These are phyloP conservation scores for Candida rishiriensis DNA, from an alignment of 805 yeast genomes.

Conservation along the genomic window DNA sequence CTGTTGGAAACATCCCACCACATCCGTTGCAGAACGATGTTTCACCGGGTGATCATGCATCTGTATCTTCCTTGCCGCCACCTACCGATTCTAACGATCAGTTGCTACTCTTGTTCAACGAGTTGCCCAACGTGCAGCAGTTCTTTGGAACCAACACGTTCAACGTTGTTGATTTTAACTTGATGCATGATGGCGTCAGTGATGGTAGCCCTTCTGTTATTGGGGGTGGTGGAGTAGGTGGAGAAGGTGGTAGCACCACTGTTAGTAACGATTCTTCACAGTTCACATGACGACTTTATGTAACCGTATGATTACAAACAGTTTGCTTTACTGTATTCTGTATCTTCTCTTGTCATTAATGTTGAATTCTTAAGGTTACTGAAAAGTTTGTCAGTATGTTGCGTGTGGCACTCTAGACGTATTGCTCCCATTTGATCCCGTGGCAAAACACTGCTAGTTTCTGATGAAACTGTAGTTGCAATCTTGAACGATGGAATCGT, in stretches of 20 bases:
- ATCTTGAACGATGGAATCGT: too few relatives aligned
- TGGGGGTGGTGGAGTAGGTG: not conserved
- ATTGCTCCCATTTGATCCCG: too few relatives aligned
- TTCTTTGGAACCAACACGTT: slow-evolving; percentile 7
- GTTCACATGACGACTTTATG: not conserved
- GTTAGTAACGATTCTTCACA: not conserved
- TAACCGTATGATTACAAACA: not conserved
- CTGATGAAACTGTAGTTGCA: too few relatives aligned
- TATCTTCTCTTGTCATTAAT: too few relatives aligned
- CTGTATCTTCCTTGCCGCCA: not conserved
- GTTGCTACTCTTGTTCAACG: slow-evolving; percentile 13
- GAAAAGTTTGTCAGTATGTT: too few relatives aligned
- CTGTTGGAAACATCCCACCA: too few relatives aligned
- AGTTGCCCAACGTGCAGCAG: slow-evolving; percentile 15
- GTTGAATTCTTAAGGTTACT: too few relatives aligned
- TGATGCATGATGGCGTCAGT: not conserved
- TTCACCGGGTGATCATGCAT: too few relatives aligned
- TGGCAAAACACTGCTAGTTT: too few relatives aligned
- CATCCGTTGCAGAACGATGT: too few relatives aligned
- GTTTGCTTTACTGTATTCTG: not conserved
- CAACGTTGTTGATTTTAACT: slow-evolving; percentile 5
- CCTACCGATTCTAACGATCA: slow-evolving; percentile 10
- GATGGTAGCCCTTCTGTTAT: not conserved
- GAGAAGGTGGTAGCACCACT: not conserved
- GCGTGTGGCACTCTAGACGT: too few relatives aligned